Evolutionary conservation across 495 filamentous ascomycete genomes (phyloP).

Genomic region (Xylaria castorea): DNA sequence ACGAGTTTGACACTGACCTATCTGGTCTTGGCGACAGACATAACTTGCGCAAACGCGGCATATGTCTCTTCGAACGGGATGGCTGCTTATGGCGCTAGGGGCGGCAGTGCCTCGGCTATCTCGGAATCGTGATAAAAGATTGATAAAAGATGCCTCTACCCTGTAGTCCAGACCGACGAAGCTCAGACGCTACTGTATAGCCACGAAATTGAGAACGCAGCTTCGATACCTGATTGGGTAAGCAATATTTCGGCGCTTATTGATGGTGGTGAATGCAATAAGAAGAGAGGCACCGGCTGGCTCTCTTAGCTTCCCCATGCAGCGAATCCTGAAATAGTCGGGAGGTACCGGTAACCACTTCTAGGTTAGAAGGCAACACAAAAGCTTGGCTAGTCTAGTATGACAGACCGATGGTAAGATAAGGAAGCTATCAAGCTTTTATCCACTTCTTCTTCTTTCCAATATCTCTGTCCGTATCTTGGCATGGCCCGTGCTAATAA

Average conservation of each 20-base stretch:
- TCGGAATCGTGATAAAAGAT: constrained; percentile 22
- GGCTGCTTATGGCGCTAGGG: constrained; percentile 21
- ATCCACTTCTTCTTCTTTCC: neutral
- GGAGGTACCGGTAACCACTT: neutral
- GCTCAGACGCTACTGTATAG: constrained; percentile 24
- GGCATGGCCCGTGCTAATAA: neutral
- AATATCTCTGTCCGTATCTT: neutral
- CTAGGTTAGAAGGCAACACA: neutral
- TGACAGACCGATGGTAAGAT: neutral
- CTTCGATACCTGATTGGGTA: constrained; percentile 22
- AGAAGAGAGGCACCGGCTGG: neutral
- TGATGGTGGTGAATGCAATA: constrained; percentile 16
- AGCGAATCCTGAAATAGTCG: constrained; percentile 11
- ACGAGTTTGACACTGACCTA: constrained; percentile 9
- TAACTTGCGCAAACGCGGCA: constrained; percentile 16
- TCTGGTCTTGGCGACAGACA: constrained; percentile 16
- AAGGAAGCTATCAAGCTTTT: neutral
- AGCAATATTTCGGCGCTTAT: constrained; percentile 20
- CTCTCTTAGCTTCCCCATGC: neutral
- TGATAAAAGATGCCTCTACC: neutral
- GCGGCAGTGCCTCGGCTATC: constrained; percentile 24
- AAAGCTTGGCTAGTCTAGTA: constrained; percentile 9
- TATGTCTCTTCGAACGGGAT: neutral
- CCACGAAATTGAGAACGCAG: constrained; percentile 9
- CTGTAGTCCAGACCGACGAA: constrained; percentile 20